Percentiles rank a stretch among this genome's conserved stretches.
These are phyloP conservation scores for Cutaneotrichosporon sp. DNA, from an alignment of 1,284 basidiomycete species.

Conservation along the genomic window DNA sequence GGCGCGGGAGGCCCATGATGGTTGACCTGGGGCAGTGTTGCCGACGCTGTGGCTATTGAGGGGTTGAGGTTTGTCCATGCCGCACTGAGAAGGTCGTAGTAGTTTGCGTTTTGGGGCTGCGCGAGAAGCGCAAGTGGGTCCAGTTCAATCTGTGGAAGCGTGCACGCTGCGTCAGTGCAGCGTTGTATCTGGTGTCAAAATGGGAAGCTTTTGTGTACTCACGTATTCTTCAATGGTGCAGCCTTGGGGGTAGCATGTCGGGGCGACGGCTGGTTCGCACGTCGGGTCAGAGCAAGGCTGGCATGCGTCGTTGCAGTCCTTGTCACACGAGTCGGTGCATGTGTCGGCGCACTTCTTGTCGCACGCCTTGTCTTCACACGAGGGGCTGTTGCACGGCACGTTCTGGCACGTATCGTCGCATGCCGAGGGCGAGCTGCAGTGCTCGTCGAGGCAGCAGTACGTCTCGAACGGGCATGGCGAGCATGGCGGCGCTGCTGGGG, in stretches of 20 bases:
- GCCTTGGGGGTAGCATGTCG: constrained; percentile 10
- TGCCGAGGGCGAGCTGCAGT: constrained; percentile 9
- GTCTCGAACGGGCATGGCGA: constrained; percentile 20
- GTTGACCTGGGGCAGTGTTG: background rate
- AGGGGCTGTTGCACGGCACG: constrained; percentile 11
- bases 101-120: constrained; percentile 1
- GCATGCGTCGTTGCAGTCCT: constrained; percentile 5
- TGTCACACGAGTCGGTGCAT: constrained; percentile 2
- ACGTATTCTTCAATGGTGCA: constrained; percentile 41
- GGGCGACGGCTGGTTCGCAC: constrained; percentile 6
- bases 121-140: constrained; percentile 9
- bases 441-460: constrained; percentile 23
- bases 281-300: constrained; percentile 6
- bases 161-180: constrained; percentile 23
- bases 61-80: constrained; percentile 1
- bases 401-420: constrained; percentile 15
- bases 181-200: constrained; percentile 31
- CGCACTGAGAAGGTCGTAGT: constrained; percentile 7
- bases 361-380: constrained; percentile 10
- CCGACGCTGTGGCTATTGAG: background rate
- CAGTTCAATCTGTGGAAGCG: background rate
- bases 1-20: background rate
- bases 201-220: constrained; percentile 7
- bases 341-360: constrained; percentile 7
- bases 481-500: background rate